These are phyloP conservation scores for Closterium sp. DNA, from an alignment of 139 green algal species.

Conservation along the genomic window DNA sequence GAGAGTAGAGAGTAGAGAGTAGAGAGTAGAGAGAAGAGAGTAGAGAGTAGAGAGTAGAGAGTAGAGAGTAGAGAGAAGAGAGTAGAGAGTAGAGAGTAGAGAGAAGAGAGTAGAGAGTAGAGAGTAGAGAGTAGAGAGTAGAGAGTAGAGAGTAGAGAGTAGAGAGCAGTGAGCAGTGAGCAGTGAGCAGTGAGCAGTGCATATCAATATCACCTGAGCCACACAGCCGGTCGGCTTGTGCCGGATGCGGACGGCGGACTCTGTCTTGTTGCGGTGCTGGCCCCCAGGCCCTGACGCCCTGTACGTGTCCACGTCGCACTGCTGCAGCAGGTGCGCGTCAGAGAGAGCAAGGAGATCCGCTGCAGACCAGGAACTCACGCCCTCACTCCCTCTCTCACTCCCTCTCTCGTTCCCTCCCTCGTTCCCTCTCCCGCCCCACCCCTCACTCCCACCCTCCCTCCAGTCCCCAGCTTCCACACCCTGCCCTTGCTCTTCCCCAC, in stretches of 20 bases:
- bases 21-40: neutral
- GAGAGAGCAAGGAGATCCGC: constrained; percentile 40
- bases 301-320: constrained; percentile 54
- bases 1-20: neutral
- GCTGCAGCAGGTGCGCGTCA: constrained; percentile 44
- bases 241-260: constrained; percentile 39
- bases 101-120: too few species aligned
- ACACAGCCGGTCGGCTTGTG: constrained; percentile 33
- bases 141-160: too few species aligned
- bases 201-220: constrained; percentile 14
- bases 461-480: neutral
- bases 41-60: too few species aligned
- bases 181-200: neutral
- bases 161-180: too few species aligned
- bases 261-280: constrained; percentile 56
- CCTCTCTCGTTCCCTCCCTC: neutral
- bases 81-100: too few species aligned
- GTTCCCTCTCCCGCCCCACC: neutral
- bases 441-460: neutral
- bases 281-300: constrained; percentile 48
- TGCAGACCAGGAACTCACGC: neutral
- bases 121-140: too few species aligned
- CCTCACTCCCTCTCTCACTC: neutral
- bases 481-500: neutral
- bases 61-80: too few species aligned